Conservation (phyloP, 202 grass and related monocot genomes). For the Setaria italica region DNA sequence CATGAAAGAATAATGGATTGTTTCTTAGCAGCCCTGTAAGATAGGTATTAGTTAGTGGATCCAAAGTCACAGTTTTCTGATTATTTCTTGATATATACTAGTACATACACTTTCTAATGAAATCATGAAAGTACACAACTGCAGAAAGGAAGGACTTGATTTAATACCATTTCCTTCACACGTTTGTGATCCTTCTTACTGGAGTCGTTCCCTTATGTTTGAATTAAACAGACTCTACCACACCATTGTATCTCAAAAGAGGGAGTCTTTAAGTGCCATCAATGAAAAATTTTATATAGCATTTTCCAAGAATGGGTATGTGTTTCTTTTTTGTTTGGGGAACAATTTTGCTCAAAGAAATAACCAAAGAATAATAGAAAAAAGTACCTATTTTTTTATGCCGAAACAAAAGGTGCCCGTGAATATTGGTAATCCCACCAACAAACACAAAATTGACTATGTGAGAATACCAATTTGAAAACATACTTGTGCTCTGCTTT, state of each 20-base stretch:
- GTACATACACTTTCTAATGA: background rate
- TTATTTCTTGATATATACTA: constrained; percentile 4
- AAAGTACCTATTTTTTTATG: background rate
- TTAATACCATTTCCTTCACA: background rate
- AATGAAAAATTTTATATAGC: background rate
- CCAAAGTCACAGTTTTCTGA: background rate
- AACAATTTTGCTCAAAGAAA: background rate
- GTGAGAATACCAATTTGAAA: background rate
- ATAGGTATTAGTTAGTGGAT: background rate
- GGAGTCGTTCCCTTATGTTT: background rate
- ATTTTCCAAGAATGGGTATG: background rate
- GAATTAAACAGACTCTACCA: background rate
- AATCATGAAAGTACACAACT: background rate
- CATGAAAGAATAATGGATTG: constrained; percentile 59
- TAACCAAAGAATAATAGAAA: background rate
- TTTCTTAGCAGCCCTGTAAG: constrained; percentile 62
- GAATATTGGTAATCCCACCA: background rate
- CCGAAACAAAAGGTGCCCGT: background rate
- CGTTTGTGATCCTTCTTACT: background rate
- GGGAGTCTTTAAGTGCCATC: background rate
- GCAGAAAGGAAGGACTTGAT: background rate
- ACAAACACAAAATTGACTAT: background rate
- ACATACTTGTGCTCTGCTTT: constrained; percentile 67
- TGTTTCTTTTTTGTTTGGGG: background rate
- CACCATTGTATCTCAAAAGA: background rate